These are phyloP conservation scores for Phytopythium sindhum DNA, from an alignment of 352 stramenopile genomes.

Conservation along the genomic window DNA sequence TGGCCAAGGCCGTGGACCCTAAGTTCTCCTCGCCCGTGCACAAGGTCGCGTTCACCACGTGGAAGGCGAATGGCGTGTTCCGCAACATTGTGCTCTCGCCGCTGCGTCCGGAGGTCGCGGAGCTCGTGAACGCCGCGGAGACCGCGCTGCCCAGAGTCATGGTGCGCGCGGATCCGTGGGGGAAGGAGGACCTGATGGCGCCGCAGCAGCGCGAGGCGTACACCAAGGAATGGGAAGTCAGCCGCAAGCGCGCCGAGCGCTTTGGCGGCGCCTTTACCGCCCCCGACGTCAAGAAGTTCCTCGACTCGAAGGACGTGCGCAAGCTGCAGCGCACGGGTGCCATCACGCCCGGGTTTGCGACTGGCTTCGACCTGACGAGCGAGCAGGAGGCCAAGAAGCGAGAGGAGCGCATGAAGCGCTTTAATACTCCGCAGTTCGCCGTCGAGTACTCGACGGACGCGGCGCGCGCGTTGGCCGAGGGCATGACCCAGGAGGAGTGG, in stretches of 20 bases:
- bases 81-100: constrained; percentile 40
- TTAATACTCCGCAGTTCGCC: constrained; percentile 72
- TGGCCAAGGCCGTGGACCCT: constrained; percentile 45
- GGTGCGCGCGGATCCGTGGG: constrained; percentile 56
- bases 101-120: constrained; percentile 20
- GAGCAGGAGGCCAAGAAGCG: constrained; percentile 62
- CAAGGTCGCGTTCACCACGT: constrained; percentile 60
- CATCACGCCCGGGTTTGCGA: constrained; percentile 56
- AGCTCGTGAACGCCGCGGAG: constrained; percentile 35
- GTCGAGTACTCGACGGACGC: constrained; percentile 65
- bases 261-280: constrained; percentile 65
- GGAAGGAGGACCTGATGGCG: constrained; percentile 56
- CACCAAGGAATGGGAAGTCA: constrained; percentile 34
- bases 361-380: constrained; percentile 69
- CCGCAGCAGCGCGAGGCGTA: constrained; percentile 48
- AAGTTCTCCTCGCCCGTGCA: constrained; percentile 30
- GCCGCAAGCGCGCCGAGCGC: constrained; percentile 48
- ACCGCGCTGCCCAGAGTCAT: constrained; percentile 37
- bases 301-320: constrained; percentile 74
- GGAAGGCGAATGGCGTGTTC: constrained; percentile 51
- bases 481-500: constrained; percentile 76
- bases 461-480: constrained; percentile 51
- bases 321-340: constrained; percentile 70
- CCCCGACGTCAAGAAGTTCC: constrained; percentile 70
- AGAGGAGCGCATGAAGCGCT: constrained; percentile 75